Base-by-base conservation (phyloP, 306 rosid genomes). In the Corylus americana region DNA sequence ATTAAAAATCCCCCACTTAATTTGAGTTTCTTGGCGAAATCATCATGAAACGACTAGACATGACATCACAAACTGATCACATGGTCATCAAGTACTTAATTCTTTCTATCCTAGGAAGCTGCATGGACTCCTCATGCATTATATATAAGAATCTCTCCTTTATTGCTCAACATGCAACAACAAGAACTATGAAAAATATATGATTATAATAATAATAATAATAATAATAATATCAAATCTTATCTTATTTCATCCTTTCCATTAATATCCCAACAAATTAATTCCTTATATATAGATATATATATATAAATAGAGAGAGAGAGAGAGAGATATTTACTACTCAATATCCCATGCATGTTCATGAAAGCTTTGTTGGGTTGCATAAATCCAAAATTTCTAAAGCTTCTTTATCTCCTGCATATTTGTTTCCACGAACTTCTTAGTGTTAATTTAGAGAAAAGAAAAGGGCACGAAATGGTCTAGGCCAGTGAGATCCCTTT, bases 341-440 rank as follows among this genome's bases (percentile, higher is more conserved):
- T 47, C 25, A 31, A 31, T 31, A 49, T 27, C 17, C 35, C 48
- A 66, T 45, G 3, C 51, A 17, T 5, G 45, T 8, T 42, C 16
- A 51, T 1, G 35, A 31, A 7, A 16, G 7, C 45, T 37, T 79
- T 80, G 83, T 87, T 79, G 78, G 55, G 75, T 87, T 85, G 75
- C 78, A 45, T 79, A 72, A 63, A 35, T 81, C 86, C 88, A 85
- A 85, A 77, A 49, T 54, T 55, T 42, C 37, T 53, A 74, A 85
- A 61, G 80, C 45, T 57, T 76, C 83, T 84, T 79, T 77, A 74
- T 48, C 37, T 5, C 75, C 45, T 6, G 64, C 79, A 82, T 42
- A 10, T 70, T 62, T 50, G 42, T 27, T 55, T 71, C 80, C 83
- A 80, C 81, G 77, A 53, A 57, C 51, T 16, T 70, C 51, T 47